Evolutionary conservation across 257 asterid genomes (phyloP).

Genomic region (Salvia rosmarinus): DNA sequence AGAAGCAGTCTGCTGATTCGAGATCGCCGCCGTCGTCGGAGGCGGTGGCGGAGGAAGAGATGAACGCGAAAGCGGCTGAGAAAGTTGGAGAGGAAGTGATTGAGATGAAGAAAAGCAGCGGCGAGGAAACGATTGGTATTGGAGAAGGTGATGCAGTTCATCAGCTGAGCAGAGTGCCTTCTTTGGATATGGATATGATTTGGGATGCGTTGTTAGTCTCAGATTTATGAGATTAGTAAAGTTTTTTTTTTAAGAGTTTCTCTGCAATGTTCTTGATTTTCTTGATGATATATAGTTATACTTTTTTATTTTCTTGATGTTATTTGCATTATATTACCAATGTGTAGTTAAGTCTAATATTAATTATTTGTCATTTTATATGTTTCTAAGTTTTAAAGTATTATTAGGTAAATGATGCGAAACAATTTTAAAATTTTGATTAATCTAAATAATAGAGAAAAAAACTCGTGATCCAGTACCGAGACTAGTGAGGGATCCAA

Average conservation of each 20-base stretch:
- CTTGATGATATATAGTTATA: neutral
- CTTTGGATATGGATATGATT: constrained; percentile 82
- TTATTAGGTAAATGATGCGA: neutral
- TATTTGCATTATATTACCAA: neutral
- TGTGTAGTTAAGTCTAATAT: neutral
- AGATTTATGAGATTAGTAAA: constrained; percentile 47
- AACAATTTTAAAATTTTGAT: neutral
- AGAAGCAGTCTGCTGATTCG: constrained; percentile 18
- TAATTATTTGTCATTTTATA: neutral
- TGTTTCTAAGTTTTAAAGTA: neutral
- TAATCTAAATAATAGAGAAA: no score
- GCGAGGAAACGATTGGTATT: constrained; percentile 28
- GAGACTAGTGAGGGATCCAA: no score
- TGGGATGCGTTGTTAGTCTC: constrained; percentile 81
- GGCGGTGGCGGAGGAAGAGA: neutral
- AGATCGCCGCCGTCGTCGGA: constrained; percentile 1
- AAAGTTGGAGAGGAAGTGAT: constrained; percentile 27
- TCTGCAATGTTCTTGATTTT: constrained; percentile 29
- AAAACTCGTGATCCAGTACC: no score
- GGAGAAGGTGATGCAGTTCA: constrained; percentile 55
- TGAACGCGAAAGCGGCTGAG: neutral
- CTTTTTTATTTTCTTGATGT: neutral
- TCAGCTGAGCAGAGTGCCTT: constrained; percentile 79
- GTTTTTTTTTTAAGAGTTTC: neutral
- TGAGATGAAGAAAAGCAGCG: constrained; percentile 35